These are phyloP conservation scores for Pelargonium nanum DNA, from an alignment of 345 rosid species.

Conservation along the genomic window DNA sequence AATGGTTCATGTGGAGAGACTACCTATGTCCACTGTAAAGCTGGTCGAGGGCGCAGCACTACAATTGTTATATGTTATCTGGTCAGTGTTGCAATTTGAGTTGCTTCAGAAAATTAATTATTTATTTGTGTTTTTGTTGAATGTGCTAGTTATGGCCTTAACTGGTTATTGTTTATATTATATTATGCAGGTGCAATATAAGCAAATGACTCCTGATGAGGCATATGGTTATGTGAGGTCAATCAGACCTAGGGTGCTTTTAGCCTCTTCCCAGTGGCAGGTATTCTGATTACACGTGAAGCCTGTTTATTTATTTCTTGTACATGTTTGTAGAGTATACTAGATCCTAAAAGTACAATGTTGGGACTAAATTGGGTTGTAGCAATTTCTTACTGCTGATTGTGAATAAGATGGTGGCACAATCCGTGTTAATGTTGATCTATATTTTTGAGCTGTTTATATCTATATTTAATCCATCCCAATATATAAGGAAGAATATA, in stretches of 20 bases:
- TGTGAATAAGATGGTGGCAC: not conserved
- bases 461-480: too few species aligned
- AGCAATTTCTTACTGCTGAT: not conserved
- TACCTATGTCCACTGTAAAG: conserved; percentile 96
- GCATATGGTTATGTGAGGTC: conserved; percentile 77
- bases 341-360: not conserved
- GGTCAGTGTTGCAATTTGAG: conserved; percentile 29
- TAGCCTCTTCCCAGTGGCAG: conserved; percentile 88
- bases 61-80: conserved; percentile 85
- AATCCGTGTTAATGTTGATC: not conserved
- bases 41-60: conserved; percentile 99
- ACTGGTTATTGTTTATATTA: not conserved
- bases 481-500: not conserved
- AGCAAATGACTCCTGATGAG: conserved; percentile 71
- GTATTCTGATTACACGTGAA: conserved; percentile 21
- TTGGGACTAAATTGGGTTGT: not conserved
- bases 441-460: not conserved
- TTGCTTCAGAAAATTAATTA: too few species aligned
- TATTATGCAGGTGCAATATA: conserved; percentile 75
- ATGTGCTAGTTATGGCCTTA: not conserved
- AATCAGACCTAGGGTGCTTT: conserved; percentile 77
- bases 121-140: not conserved
- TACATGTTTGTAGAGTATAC: not conserved
- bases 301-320: not conserved
- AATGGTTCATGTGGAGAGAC: conserved; percentile 46